These are phyloP conservation scores for Fraxinus dipetala DNA, from an alignment of 305 asterid species.

Conservation along the genomic window DNA sequence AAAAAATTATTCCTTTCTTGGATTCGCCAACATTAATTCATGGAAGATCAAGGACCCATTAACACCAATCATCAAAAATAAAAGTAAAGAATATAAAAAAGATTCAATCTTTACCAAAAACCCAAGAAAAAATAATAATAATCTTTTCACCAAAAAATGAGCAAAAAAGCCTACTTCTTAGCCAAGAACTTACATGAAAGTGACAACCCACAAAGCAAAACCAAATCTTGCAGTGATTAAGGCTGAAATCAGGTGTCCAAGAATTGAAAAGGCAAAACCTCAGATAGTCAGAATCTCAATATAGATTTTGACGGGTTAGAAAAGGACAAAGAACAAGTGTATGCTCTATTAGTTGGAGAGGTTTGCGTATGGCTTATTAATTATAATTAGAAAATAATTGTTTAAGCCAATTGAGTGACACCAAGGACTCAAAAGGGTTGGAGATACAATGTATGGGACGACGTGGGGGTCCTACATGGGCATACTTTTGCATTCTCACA, in stretches of 20 bases:
- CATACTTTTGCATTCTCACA: conserved; percentile 22
- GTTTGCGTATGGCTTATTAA: not conserved
- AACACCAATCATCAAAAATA: conserved; percentile 3
- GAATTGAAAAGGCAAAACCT: not conserved
- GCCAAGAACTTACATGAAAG: conserved; percentile 41
- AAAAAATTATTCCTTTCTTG: not conserved
- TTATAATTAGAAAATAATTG: not conserved
- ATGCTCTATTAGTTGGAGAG: not conserved
- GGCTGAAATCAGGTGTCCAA: conserved; percentile 27
- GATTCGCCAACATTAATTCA: conserved; percentile 11
- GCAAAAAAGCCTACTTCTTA: conserved; percentile 3
- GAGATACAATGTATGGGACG: conserved; percentile 38
- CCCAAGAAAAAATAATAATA: conserved; percentile 8
- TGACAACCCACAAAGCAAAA: conserved; percentile 24
- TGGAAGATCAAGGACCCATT: conserved; percentile 13
- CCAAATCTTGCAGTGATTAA: conserved; percentile 19
- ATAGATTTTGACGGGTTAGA: conserved; percentile 8
- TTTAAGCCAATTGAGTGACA: not conserved
- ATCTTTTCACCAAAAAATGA: conserved; percentile 24
- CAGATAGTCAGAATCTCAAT: not conserved
- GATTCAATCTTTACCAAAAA: conserved; percentile 2
- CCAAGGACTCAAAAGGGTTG: conserved; percentile 14
- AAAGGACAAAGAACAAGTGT: not conserved
- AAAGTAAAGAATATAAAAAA: conserved; percentile 13
- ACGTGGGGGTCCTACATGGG: conserved; percentile 26